A percentile compares a stretch with the other conserved stretches of the same genome.
phyloP scores from a whole-genome alignment of 192 early-diverging fungal species.

The Mortierella claussenii region DNA sequence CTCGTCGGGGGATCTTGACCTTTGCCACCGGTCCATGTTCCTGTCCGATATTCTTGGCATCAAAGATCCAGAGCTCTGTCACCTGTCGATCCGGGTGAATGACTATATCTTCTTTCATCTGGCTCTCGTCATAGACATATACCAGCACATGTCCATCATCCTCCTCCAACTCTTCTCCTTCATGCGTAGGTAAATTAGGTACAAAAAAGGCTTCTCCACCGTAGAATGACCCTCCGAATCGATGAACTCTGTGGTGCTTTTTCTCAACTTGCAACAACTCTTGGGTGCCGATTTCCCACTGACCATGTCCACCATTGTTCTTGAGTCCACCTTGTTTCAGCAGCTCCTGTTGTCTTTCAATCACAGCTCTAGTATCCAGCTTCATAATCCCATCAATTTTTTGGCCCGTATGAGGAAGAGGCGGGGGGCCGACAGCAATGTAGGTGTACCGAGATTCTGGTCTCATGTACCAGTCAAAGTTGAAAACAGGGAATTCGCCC shows the following conservation, averaged over 20 bases:
- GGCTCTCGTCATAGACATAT: slow-evolving; percentile 38
- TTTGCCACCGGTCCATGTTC: slow-evolving; percentile 25
- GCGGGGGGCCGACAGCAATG: slow-evolving; percentile 1
- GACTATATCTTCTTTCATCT: slow-evolving; percentile 25
- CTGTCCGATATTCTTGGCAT: slow-evolving; percentile 35
- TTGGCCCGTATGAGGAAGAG: neutral
- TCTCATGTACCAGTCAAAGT: slow-evolving; percentile 26
- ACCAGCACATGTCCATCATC: slow-evolving; percentile 35
- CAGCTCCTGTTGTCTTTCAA: slow-evolving; percentile 6
- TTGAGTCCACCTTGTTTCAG: neutral
- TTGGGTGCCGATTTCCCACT: slow-evolving; percentile 26
- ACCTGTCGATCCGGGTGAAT: slow-evolving; percentile 15
- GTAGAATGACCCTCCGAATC: slow-evolving; percentile 28
- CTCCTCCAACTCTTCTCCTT: slow-evolving; percentile 11
- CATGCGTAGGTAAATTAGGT: slow-evolving; percentile 1
- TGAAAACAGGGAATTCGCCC: slow-evolving; percentile 29
- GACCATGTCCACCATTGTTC: slow-evolving; percentile 15
- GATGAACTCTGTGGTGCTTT: neutral
- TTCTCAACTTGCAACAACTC: slow-evolving; percentile 11
- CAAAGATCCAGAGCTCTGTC: slow-evolving; percentile 42
- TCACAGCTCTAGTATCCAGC: slow-evolving; percentile 15
- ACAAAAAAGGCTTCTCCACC: slow-evolving; percentile 38
- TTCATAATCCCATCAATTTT: slow-evolving; percentile 36
- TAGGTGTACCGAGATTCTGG: slow-evolving; percentile 23
- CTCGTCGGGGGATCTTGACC: slow-evolving; percentile 32